Conservation (phyloP, 2,329 filamentous ascomycete species). For the Fusarium sambucinum region DNA sequence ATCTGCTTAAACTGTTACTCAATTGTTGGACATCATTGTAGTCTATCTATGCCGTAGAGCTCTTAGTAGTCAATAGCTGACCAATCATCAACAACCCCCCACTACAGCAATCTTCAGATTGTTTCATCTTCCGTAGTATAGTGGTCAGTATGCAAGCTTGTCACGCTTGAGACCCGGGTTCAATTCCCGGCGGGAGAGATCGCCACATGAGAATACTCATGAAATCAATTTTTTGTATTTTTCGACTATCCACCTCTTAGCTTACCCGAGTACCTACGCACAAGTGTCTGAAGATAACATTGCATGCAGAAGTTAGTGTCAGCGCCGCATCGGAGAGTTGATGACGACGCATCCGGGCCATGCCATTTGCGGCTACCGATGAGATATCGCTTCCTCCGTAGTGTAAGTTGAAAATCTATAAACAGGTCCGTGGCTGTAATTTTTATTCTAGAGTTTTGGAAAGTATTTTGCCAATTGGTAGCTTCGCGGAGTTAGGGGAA, state of each 20-base stretch:
- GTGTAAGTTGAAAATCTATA: slow-evolving; percentile 7
- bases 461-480: neutral
- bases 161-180: slow-evolving; percentile 50
- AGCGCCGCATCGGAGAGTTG: slow-evolving; percentile 10
- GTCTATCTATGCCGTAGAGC: too few species aligned
- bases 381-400: slow-evolving; percentile 2
- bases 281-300: neutral
- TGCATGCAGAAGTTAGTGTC: neutral
- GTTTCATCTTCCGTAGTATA: slow-evolving; percentile 51
- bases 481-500: neutral
- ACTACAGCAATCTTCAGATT: neutral
- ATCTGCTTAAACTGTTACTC: too few species aligned
- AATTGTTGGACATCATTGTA: too few species aligned
- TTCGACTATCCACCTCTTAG: too few species aligned
- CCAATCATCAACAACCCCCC: neutral
- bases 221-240: neutral
- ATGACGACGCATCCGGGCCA: slow-evolving; percentile 27
- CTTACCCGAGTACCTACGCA: too few species aligned
- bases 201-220: slow-evolving; percentile 37
- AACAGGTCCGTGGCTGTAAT: slow-evolving; percentile 3
- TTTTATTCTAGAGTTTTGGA: neutral
- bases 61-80: neutral
- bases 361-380: slow-evolving; percentile 24
- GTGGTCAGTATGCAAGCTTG: slow-evolving; percentile 52
- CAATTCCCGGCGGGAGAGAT: slow-evolving; percentile 48